phyloP scores from a whole-genome alignment of 164 flowering plant species.

The Saururus chinensis region DNA sequence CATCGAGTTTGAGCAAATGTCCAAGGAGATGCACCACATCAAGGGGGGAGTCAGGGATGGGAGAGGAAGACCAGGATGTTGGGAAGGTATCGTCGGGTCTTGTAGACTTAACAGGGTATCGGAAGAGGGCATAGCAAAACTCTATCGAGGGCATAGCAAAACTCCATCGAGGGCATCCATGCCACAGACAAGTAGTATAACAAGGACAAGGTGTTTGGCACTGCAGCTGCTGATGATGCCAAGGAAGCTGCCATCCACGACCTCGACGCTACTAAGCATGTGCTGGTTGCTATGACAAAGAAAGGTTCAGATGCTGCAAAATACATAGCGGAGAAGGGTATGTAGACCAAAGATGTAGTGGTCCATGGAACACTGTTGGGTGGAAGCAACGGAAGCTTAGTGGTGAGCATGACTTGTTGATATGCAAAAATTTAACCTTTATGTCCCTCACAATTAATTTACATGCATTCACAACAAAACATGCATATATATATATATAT shows the following conservation, averaged over 20 bases:
- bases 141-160: no score
- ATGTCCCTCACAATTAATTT: no score
- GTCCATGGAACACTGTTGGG: no score
- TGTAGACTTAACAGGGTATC: constrained; percentile 31
- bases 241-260: constrained; percentile 8
- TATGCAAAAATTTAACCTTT: no score
- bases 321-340: background rate
- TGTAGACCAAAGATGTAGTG: background rate
- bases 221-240: constrained; percentile 2
- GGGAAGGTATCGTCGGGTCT: constrained; percentile 6
- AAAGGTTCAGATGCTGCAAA: background rate
- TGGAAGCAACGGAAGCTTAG: no score
- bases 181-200: constrained; percentile 40
- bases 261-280: constrained; percentile 7
- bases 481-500: no score
- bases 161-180: constrained; percentile 34
- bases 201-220: constrained; percentile 14
- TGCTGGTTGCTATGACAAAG: background rate
- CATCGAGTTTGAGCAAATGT: no score
- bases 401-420: no score
- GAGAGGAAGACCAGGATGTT: background rate
- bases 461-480: no score
- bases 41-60: background rate
- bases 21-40: no score
- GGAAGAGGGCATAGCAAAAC: constrained; percentile 36